These are phyloP conservation scores for Plasmodium cynomolgi DNA, from an alignment of 169 alveolate species.

Conservation along the genomic window DNA sequence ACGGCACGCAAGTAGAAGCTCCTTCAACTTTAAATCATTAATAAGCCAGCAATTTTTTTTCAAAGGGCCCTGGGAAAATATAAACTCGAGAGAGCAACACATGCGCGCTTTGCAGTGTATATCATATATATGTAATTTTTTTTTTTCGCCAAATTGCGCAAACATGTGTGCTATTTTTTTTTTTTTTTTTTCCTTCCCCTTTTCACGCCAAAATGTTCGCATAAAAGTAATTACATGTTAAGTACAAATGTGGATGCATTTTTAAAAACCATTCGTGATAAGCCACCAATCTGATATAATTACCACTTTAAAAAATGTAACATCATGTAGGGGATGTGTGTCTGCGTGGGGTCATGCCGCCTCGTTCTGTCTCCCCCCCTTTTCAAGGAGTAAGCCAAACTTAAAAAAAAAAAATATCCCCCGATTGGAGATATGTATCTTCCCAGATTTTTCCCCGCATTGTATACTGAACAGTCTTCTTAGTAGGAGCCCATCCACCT, in stretches of 20 bases:
- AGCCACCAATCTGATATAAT: background rate
- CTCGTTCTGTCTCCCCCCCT: background rate
- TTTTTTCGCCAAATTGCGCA: background rate
- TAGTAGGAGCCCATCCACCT: constrained; percentile 74
- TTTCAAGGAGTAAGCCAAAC: background rate
- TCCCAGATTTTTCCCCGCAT: background rate
- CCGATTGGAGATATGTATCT: background rate
- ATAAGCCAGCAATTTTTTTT: background rate
- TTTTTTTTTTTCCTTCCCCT: background rate
- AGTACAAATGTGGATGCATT: background rate
- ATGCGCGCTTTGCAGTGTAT: background rate
- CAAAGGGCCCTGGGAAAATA: background rate
- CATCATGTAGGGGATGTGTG: background rate
- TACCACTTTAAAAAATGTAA: background rate
- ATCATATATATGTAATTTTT: background rate
- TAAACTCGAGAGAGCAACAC: background rate
- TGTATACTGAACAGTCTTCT: background rate
- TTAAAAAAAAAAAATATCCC: background rate
- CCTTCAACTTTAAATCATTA: background rate
- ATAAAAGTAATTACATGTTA: background rate
- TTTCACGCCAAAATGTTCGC: background rate
- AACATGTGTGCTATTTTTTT: background rate
- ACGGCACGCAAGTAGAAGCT: background rate
- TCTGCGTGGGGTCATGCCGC: background rate
- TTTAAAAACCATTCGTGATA: background rate